Base-by-base conservation (phyloP, 2,329 filamentous ascomycete species). In the Keithomyces neogunnii region DNA sequence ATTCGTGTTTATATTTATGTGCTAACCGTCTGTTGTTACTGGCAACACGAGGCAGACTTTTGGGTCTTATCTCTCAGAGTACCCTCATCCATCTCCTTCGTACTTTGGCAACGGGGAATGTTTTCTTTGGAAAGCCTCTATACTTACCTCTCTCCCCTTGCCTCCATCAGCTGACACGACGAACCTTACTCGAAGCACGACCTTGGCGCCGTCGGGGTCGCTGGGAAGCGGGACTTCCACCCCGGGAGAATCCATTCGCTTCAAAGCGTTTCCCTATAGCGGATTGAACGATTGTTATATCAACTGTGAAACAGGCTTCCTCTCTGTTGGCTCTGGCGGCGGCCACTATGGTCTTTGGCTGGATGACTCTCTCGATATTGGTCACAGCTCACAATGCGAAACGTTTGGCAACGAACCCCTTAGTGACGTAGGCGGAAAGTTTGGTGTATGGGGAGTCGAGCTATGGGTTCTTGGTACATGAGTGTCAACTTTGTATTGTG, bases 41-140 rank as follows among this genome's bases (percentile, higher is more conserved):
- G 19, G 46, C 29, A 32, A 30, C 29, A 29, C 32, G 3, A 30
- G 42, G 30, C 56, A 85, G 80, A 79, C 89, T 42, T 99, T 99
- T 66, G 93, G 93, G 63, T 91, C 91, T 49, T 97, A 97, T 67
- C 81, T 97, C 50, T 95, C 89, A 49, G 92, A 99, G 66, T 77
- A 87, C 48, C 91, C 92, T 9, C 88, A 86, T 59, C 88, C 89
- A 0, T 75, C 82, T 1, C 72, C 89, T 2, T 87, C 91, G 56
- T 99, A 96, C 74, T 99, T 88, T 67, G 93, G 93, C 62, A 96
- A 89, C 10, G 93, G 93, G 61, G 93, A 99, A 69, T 97, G 92
- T 69, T 99, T 86, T 47, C 78, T 85, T 54, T 85, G 81, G 64
- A 68, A 83, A 19, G 79, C 81, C 33, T 84, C 81, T 1, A 74